Base-by-base conservation (phyloP, 768 basidiomycete species). In the Suillus luteus region DNA sequence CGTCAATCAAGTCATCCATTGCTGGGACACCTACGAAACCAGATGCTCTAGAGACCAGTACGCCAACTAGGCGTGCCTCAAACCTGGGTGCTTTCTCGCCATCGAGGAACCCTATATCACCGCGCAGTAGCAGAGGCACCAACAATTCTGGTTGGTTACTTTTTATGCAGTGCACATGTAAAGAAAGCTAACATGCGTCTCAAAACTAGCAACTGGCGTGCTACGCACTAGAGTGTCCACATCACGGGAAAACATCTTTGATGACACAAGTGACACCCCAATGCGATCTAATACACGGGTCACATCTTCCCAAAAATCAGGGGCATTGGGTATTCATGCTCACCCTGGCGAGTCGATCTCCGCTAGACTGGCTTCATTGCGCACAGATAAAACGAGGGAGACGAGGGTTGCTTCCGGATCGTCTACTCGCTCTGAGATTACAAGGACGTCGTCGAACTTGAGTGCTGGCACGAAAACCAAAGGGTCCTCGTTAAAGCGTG, bases 1-100 rank as follows among this genome's bases (percentile, higher is more conserved):
- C 71, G 15, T 65, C 71, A 8, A 70, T 69, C 59, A 71, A 71
- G 65, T 55, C 62, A 14, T 2, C 22, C n/a, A 35, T 38, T 19
- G 3, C 27, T 38, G 35, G 31, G 15, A 38, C 55, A 59, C 61
- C 61, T 27, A 59, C 19, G 35, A 61, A 61, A 22, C 43, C 10
- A 37, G 12, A 15, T 35, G 14, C 19, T 22, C 15, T 33, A 22
- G 31, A 31, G 54, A n/a, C 55, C 3, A 8, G 17, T 17, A 55
- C 48, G 4, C 48, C 52, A 6, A 55, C 24, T 8, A 51, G 35
- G 22, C 24, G 38, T 17, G 15, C 46, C 46, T 48, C 54, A 24
- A 64, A 17, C 8, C 17, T 41, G 17, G 44, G 40, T n/a, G 19
- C 65, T 24, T 66, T 65, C 44, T 65, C 64, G 12, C 65, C 64